Conservation (phyloP, 1,284 basidiomycete species). For the Rhodotorula glutinis region DNA sequence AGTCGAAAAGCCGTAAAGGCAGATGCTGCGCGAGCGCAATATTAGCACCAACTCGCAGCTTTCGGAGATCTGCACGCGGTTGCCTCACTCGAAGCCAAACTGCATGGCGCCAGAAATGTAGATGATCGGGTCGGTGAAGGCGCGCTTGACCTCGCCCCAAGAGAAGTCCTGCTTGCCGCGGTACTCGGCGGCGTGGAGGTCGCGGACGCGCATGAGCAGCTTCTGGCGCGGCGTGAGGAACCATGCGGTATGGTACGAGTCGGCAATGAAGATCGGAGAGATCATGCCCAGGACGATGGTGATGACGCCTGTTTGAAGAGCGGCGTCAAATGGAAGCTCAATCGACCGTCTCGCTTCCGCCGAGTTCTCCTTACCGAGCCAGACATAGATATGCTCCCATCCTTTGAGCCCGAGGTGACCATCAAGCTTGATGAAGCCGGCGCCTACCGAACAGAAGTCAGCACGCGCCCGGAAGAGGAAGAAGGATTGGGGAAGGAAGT, state of each 20-base stretch:
- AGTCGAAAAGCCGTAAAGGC: constrained; percentile 25
- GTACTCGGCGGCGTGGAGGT: constrained; percentile 40
- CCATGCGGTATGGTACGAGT: constrained; percentile 27
- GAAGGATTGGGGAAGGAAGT: too few relatives aligned
- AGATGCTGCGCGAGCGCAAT: not conserved
- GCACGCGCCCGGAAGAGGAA: not conserved
- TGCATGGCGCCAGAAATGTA: constrained; percentile 35
- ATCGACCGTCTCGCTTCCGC: too few relatives aligned
- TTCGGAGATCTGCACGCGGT: constrained; percentile 27
- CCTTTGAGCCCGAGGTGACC: constrained; percentile 3
- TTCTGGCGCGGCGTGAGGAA: constrained; percentile 41
- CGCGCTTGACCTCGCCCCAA: constrained; percentile 39
- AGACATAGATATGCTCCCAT: constrained; percentile 4
- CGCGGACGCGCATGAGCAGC: constrained; percentile 30
- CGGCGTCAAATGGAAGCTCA: not conserved
- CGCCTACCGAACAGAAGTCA: not conserved
- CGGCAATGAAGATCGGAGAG: constrained; percentile 12
- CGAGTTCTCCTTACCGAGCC: not conserved
- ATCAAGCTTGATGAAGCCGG: constrained; percentile 17
- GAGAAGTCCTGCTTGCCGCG: constrained; percentile 40
- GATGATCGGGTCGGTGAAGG: constrained; percentile 17
- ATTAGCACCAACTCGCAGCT: not conserved
- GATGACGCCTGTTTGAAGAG: constrained; percentile 2
- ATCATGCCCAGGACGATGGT: constrained; percentile 3
- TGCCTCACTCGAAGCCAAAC: constrained; percentile 42